Evolutionary conservation across 2,329 filamentous ascomycete genomes (phyloP), one percentile per base, ranked within the genome.

Genomic region (Arachnomyces sp.): DNA sequence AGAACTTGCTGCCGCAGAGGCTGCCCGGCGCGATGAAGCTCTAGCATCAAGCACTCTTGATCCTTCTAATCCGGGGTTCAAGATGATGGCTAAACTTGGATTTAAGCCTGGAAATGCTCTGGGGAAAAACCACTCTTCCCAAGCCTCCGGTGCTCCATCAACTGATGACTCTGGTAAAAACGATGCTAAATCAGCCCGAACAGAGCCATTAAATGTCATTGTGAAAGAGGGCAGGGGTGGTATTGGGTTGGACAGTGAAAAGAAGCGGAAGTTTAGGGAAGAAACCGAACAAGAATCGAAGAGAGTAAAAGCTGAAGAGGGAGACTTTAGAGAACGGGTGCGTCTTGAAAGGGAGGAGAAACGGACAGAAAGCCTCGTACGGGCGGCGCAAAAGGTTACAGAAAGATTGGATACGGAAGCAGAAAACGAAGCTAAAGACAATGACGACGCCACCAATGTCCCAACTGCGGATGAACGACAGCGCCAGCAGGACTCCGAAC

Each of bases 31-130:
- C 38, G 86, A 95, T 59, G 77, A 74, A 29, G 86, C 85, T 0
- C 75, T 95, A 17, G 74, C 80, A 3, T 84, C 68, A n/a, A 85
- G 83, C 4, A 71, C 92, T 36, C 69, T 95, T 5, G 75, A 80
- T 14, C 73, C 77, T 36, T 75, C 74, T 52, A 93, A 82, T 67
- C 96, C 95, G 59, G 92, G 90, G 1, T 78, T 93, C 46, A 80
- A 86, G 49, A 95, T 98, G 87, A 95, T 98, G 89, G 83, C 86
- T 15, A 90, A 86, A 63, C 86, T 98, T 73, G 92, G 92, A 1
- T 98, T 93, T 67, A 82, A 79, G 43, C 71, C 77, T 14, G 88
- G 89, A 16, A 79, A 78, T 28, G 74, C 80, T 0, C 69, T 96
- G 3, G 92, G 92, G 1, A 78, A 75, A 51, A 68, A 71, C n/a